These are phyloP conservation scores for Schizopora paradoxa DNA, from an alignment of 1,284 basidiomycete genomes.

Conservation along the genomic window DNA sequence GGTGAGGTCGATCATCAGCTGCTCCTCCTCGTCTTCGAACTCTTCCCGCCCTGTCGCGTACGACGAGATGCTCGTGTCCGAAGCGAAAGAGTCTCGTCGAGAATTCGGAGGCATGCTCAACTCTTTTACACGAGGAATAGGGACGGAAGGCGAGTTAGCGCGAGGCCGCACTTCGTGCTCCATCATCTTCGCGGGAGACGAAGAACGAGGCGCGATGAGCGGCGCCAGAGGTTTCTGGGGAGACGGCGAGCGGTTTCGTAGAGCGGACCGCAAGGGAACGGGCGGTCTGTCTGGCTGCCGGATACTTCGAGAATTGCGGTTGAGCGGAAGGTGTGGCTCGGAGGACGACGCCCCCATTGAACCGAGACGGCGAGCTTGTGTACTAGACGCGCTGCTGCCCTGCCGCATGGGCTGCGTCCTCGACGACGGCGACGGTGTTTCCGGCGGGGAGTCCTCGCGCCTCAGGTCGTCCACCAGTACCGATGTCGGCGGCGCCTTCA, in stretches of 20 bases:
- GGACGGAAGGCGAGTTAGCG: too few species aligned
- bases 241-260: slow-evolving; percentile 12
- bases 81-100: slow-evolving; percentile 29
- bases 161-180: too few species aligned
- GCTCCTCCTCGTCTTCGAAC: slow-evolving; percentile 33
- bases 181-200: too few species aligned
- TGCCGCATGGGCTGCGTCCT: neutral
- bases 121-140: neutral
- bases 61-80: slow-evolving; percentile 46
- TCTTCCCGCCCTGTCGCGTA: slow-evolving; percentile 57
- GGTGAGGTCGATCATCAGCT: slow-evolving; percentile 16
- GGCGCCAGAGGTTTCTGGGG: slow-evolving; percentile 9
- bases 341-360: slow-evolving; percentile 13
- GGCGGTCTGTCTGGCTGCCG: slow-evolving; percentile 1
- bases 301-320: neutral
- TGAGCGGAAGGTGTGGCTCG: slow-evolving; percentile 13
- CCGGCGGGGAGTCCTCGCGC: neutral
- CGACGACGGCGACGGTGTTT: neutral
- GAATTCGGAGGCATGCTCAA: neutral
- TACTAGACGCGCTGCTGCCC: neutral
- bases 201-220: too few species aligned
- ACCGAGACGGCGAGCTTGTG: slow-evolving; percentile 1
- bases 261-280: slow-evolving; percentile 11
- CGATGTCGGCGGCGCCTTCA: slow-evolving; percentile 16
- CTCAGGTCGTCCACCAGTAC: neutral